Evolutionary conservation across 495 filamentous ascomycete species (phyloP), one percentile per base, ranked within the genome.

Genomic region (Neurospora sp.): DNA sequence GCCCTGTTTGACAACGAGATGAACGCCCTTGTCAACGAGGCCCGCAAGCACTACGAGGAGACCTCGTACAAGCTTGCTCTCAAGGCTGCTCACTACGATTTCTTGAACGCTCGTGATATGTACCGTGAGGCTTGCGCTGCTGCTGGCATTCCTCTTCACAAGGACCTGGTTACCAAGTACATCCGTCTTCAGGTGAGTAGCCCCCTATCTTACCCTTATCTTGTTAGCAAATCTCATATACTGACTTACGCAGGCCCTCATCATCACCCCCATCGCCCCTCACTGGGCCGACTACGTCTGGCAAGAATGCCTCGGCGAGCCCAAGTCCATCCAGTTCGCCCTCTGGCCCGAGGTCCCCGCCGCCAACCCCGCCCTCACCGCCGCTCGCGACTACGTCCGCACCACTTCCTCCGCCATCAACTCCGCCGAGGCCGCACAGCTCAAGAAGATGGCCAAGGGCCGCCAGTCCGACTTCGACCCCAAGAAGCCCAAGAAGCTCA

Each of bases 261-360:
- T 81, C 27, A 75, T 84, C 20, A 87, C 90, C 10, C 90, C 91
- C 39, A 90, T 96, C 75, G 91, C 94, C 11, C 96, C 96, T 70
- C 96, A 99, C 84, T 99, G 94, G 92, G 86, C 93, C 70, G 96
- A 98, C 77, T 92, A 96, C 80, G 89, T 99, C 78, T 98, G 93
- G 92, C 88, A 90, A 44, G 94, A 98, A 82, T 86, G 98, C 12
- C 90, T 99, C 73, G 86, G 89, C 74, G 91, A 97, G 84, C 75
- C 85, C 69, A 82, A 85, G 54, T 92, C 91, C 4, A 89, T 98
- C 79, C 94, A 98, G 84, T 89, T 88, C 75, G 93, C 90, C 35
- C 83, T 84, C 74, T 99, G 89, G 87, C 96, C 96, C 70, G 81
- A 85, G 35, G 89, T 92, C 0, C 89, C 92, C 1, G 86, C 89